A percentile compares a stretch with the other conserved stretches of the same genome.
These are phyloP conservation scores for Mitragyna speciosa DNA, from an alignment of 257 asterid species.

Conservation along the genomic window DNA sequence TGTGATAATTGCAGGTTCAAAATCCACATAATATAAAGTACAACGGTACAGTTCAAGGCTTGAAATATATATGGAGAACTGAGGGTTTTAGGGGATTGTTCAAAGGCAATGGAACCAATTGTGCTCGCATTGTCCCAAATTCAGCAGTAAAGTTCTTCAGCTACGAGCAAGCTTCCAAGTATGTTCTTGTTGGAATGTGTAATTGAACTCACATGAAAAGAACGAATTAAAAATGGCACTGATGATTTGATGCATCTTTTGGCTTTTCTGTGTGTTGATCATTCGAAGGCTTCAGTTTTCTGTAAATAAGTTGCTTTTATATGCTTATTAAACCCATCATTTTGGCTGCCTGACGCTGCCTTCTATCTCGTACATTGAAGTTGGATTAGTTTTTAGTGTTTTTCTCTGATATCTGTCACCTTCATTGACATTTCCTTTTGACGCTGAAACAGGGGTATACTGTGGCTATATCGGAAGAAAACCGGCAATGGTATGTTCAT, in stretches of 20 bases:
- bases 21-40: slow-evolving; percentile 85
- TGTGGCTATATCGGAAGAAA: slow-evolving; percentile 64
- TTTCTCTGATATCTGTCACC: neutral
- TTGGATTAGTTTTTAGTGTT: neutral
- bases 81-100: slow-evolving; percentile 82
- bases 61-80: slow-evolving; percentile 74
- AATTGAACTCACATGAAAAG: neutral
- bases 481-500: slow-evolving; percentile 71
- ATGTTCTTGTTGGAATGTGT: slow-evolving; percentile 24
- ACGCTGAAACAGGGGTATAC: slow-evolving; percentile 65
- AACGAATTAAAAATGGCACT: too few relatives aligned
- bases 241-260: neutral
- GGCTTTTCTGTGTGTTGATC: neutral
- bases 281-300: neutral
- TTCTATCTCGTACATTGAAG: neutral
- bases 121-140: slow-evolving; percentile 92
- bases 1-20: slow-evolving; percentile 59
- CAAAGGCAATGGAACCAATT: slow-evolving; percentile 90
- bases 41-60: slow-evolving; percentile 81
- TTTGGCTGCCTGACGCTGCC: neutral
- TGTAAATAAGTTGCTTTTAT: neutral
- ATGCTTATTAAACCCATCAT: neutral
- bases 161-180: slow-evolving; percentile 99
- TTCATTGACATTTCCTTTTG: slow-evolving; percentile 26
- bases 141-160: slow-evolving; percentile 99